Percentiles rank a stretch among this genome's conserved stretches.
These are phyloP conservation scores for Emmonsiellopsis sp. DNA, from an alignment of 2,329 filamentous ascomycete species.

Conservation along the genomic window DNA sequence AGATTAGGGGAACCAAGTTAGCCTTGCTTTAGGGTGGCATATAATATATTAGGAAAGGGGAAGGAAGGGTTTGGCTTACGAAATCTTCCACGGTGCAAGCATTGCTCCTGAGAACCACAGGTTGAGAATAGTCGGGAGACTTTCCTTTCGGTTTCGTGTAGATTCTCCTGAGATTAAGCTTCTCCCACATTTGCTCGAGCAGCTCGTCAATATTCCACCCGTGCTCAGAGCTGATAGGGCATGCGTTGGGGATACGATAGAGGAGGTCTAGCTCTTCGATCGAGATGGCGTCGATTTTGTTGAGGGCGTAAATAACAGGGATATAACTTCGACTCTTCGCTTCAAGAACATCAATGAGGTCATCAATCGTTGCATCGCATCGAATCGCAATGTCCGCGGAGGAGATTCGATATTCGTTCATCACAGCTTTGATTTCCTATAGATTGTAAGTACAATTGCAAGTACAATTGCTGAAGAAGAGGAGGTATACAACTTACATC, in stretches of 20 bases:
- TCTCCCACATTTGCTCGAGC: conserved; percentile 98
- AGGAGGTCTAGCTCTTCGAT: conserved; percentile 95
- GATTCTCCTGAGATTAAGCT: conserved; percentile 79
- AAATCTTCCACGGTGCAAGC: conserved; percentile 94
- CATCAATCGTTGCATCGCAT: conserved; percentile 94
- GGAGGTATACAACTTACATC: conserved; percentile 44
- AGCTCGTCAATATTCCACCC: conserved; percentile 98
- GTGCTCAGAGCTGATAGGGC: conserved; percentile 93
- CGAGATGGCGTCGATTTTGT: conserved; percentile 97
- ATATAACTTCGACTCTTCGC: conserved; percentile 94
- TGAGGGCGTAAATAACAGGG: conserved; percentile 96
- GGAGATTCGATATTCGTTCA: conserved; percentile 93
- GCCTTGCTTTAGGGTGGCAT: too few species aligned
- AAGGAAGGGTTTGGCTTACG: conserved; percentile 49
- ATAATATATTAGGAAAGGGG: neutral
- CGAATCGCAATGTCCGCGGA: conserved; percentile 96
- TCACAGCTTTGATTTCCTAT: conserved; percentile 88
- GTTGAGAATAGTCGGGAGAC: conserved; percentile 81
- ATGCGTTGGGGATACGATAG: conserved; percentile 93
- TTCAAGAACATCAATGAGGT: conserved; percentile 91
- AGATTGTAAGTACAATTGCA: conserved; percentile 6
- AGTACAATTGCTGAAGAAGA: neutral
- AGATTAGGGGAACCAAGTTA: neutral
- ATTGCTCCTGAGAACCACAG: conserved; percentile 75
- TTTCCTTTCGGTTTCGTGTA: conserved; percentile 98